phyloP scores from a whole-genome alignment of 108 stramenopile genomes.

The Skeletonema costatum region DNA sequence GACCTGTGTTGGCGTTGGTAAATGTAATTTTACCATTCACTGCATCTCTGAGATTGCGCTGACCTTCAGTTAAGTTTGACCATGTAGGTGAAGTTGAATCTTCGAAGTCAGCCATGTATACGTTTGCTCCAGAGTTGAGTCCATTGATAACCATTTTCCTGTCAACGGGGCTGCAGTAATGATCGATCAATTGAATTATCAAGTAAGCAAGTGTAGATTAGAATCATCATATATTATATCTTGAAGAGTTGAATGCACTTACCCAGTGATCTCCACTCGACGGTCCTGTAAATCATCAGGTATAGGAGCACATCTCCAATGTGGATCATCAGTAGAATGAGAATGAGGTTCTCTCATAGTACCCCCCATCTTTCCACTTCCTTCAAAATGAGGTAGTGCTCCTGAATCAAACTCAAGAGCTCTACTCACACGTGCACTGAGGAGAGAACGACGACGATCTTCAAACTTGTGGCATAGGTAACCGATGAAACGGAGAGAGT shows the following conservation, averaged over 20 bases:
- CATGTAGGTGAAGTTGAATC: constrained; percentile 89
- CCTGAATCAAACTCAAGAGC: constrained; percentile 81
- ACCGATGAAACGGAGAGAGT: constrained; percentile 83
- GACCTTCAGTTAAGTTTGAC: constrained; percentile 87
- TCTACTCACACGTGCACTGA: constrained; percentile 55
- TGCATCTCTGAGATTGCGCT: constrained; percentile 91
- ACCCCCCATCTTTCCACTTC: constrained; percentile 30
- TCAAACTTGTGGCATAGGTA: constrained; percentile 76
- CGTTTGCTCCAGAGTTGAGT: constrained; percentile 88
- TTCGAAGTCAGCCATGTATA: constrained; percentile 96
- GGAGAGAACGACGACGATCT: constrained; percentile 66
- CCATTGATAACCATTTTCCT: constrained; percentile 97
- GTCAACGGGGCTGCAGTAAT: constrained; percentile 35
- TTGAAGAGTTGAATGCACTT: constrained; percentile 29
- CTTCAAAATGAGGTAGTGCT: constrained; percentile 70
- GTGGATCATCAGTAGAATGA: constrained; percentile 62
- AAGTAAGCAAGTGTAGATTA: neutral
- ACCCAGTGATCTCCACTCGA: constrained; percentile 93
- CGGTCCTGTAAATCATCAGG: constrained; percentile 86
- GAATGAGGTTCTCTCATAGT: constrained; percentile 54
- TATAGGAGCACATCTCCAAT: constrained; percentile 84
- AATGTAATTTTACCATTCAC: constrained; percentile 84
- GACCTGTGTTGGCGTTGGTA: constrained; percentile 80
- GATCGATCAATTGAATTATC: neutral
- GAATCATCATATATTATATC: neutral